A percentile compares a stretch with the other conserved stretches of the same genome.
These are phyloP conservation scores for Phoma sp. DNA, from an alignment of 2,329 filamentous ascomycete genomes.

Conservation along the genomic window DNA sequence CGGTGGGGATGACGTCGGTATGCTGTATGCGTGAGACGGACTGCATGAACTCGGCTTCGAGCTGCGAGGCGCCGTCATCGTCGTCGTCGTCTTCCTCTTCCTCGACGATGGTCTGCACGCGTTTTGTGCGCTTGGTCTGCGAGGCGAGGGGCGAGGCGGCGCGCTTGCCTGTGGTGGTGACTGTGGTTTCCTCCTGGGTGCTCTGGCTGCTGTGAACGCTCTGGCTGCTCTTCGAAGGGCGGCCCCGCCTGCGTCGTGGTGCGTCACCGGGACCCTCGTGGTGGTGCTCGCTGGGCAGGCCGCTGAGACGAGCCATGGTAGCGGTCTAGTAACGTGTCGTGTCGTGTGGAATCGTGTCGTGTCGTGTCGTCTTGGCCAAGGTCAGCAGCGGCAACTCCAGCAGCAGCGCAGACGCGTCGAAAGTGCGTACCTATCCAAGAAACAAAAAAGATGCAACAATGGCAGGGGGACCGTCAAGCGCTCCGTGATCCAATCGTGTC, in stretches of 20 bases:
- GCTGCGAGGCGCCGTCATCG: constrained; percentile 27
- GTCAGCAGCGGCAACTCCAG: constrained; percentile 2
- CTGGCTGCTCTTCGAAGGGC: constrained; percentile 35
- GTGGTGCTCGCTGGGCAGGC: constrained; percentile 46
- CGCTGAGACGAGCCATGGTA: constrained; percentile 44
- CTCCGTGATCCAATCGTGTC: constrained; percentile 8
- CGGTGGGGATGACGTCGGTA: constrained; percentile 22
- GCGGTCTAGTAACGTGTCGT: constrained; percentile 10
- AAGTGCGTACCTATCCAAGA: constrained; percentile 14
- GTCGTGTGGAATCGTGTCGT: not conserved
- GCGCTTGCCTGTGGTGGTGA: constrained; percentile 31
- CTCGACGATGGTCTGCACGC: constrained; percentile 26
- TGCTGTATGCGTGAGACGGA: constrained; percentile 35
- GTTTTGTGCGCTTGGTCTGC: constrained; percentile 44
- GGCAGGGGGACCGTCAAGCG: constrained; percentile 12
- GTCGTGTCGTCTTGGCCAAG: constrained; percentile 5
- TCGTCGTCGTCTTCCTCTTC: constrained; percentile 29
- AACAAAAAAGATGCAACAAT: constrained; percentile 13
- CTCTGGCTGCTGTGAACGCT: constrained; percentile 32
- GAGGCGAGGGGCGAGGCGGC: constrained; percentile 37
- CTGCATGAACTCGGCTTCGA: constrained; percentile 42
- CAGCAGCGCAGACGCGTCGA: constrained; percentile 7
- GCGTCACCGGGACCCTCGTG: constrained; percentile 44
- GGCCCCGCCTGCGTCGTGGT: constrained; percentile 40
- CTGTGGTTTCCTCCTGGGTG: constrained; percentile 10